Percentiles rank a stretch among this genome's conserved stretches.
Conservation (phyloP, 1,284 basidiomycete species). For the Trametes hirsuta region DNA sequence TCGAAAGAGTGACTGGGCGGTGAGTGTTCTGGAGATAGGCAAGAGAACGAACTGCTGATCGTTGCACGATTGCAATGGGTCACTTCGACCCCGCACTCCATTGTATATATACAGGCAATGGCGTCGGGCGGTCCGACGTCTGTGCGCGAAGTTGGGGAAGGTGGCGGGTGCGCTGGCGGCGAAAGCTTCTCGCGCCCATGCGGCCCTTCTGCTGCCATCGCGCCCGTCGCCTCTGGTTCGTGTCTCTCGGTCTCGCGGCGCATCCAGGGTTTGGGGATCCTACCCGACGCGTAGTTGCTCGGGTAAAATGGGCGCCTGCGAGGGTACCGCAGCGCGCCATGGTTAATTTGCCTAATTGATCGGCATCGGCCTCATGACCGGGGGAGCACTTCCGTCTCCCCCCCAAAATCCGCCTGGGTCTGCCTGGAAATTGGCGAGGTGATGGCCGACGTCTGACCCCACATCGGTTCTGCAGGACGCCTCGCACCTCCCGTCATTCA, state of each 20-base stretch:
- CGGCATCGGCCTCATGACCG: conserved; percentile 5
- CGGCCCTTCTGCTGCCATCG: neutral
- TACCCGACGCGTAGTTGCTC: conserved; percentile 13
- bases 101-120: conserved; percentile 14
- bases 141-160: too few species aligned
- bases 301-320: conserved; percentile 8
- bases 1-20: conserved; percentile 23
- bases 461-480: too few species aligned
- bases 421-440: neutral
- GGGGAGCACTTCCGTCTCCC: neutral
- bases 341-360: conserved; percentile 12
- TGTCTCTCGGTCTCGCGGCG: conserved; percentile 8
- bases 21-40: conserved; percentile 9
- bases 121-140: neutral
- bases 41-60: conserved; percentile 18
- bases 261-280: neutral
- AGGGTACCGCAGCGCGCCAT: conserved; percentile 2
- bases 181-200: neutral
- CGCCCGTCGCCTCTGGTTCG: neutral
- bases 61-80: conserved; percentile 20
- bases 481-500: too few species aligned
- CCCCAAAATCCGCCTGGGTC: too few species aligned
- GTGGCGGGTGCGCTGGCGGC: conserved; percentile 1
- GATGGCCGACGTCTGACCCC: too few species aligned
- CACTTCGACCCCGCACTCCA: neutral